Evolutionary conservation across 176 grass and related monocot genomes (phyloP), one percentile per base, ranked within the genome.

Genomic region (Zea luxurians): DNA sequence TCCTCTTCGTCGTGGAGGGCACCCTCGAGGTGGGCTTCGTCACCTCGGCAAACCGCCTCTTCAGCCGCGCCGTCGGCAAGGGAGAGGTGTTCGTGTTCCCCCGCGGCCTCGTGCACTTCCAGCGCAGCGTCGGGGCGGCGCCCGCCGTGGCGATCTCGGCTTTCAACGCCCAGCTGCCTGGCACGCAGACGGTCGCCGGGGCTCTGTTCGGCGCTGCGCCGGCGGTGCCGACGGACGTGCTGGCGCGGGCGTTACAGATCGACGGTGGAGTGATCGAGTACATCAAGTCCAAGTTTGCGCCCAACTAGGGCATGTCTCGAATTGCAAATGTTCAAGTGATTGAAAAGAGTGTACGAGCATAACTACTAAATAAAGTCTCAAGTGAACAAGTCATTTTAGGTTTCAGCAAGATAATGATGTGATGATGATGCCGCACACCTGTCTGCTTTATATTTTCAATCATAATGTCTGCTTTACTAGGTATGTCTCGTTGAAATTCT

Each of bases 81-180:
- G 93, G 90, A 6, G 93, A 89, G 5, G 53, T 64, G 0, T 92
- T 96, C 46, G 93, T 90, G 2, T 96, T 96, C 79, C 93, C 89
- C 0, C 85, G 85, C 18, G 85, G 93, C 45, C 79, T 92, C 35
- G 49, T 90, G 18, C 93, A 92, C 78, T 96, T 68, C 84, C 79
- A 92, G 79, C 79, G 82, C 17, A 97, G 84, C 61, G 78, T 76
- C 48, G 93, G 85, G 1, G 10, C 18, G 0, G 8, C 1, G 5
- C 42, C 79, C 8, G 93, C 93, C 61, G 76, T 81, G 0, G 90
- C 71, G 0, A 66, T 92, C 17, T 75, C 87, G 1, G 85, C 87
- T 20, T 96, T 90, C 82, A 36, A 92, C 75, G 90, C 90, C 85
- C 93, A 96, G 87, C 10, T 92, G 7, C 90, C 87, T 0, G 93